Percentiles rank a stretch among this genome's conserved stretches.
Conservation (phyloP, 2,329 filamentous ascomycete genomes). For the Ophiostoma piceae region DNA sequence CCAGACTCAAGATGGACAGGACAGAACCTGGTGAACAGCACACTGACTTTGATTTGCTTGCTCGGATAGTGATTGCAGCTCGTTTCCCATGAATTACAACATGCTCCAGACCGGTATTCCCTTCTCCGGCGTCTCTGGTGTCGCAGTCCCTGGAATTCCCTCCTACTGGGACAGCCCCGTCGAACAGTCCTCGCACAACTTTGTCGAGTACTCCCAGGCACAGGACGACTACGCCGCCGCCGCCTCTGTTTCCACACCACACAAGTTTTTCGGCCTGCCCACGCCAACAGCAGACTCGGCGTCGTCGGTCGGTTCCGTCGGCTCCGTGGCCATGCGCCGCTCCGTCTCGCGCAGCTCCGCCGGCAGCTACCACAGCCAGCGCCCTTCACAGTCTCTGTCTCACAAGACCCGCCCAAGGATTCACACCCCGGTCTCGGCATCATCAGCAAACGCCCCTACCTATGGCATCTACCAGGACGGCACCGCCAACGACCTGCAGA, state of each 20-base stretch:
- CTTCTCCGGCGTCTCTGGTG: neutral
- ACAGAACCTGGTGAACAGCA: slow-evolving; percentile 45
- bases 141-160: slow-evolving; percentile 31
- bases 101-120: slow-evolving; percentile 14
- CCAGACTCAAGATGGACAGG: slow-evolving; percentile 11
- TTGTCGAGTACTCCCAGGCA: slow-evolving; percentile 42
- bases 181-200: slow-evolving; percentile 58
- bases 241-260: slow-evolving; percentile 10
- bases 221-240: slow-evolving; percentile 48
- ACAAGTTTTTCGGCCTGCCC: slow-evolving; percentile 40
- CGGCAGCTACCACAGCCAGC: slow-evolving; percentile 35
- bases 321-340: slow-evolving; percentile 42
- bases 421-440: neutral
- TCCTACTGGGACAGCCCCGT: slow-evolving; percentile 53
- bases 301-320: slow-evolving; percentile 28
- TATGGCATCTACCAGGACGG: slow-evolving; percentile 29
- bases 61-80: slow-evolving; percentile 27
- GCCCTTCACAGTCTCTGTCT: neutral
- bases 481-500: slow-evolving; percentile 23
- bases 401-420: slow-evolving; percentile 29
- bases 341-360: slow-evolving; percentile 42
- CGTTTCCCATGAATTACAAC: slow-evolving; percentile 48
- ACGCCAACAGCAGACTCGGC: slow-evolving; percentile 33
- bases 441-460: neutral
- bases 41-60: slow-evolving; percentile 44